A percentile compares a stretch with the other conserved stretches of the same genome.
phyloP scores from a whole-genome alignment of 2,329 filamentous ascomycete genomes.

The Fusarium nurragi region DNA sequence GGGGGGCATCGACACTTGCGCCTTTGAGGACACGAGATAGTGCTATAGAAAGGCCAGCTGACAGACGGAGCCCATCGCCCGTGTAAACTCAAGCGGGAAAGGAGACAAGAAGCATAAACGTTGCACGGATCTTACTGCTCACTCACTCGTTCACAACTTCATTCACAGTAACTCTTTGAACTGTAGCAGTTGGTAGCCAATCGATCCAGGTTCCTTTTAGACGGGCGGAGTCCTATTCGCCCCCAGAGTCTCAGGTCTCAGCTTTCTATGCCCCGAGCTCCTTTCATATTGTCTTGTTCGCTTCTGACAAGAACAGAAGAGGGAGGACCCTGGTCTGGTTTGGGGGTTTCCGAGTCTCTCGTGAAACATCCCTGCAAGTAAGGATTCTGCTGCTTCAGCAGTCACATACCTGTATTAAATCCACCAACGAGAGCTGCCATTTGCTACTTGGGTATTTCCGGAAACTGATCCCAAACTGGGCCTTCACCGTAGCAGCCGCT shows the following conservation, averaged over 20 bases:
- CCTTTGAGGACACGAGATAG: constrained; percentile 31
- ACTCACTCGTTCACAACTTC: neutral
- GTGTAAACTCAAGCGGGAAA: constrained; percentile 1
- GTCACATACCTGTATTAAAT: constrained; percentile 29
- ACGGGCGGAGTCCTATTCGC: constrained; percentile 14
- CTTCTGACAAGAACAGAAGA: neutral
- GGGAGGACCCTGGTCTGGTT: constrained; percentile 8
- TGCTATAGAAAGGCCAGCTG: constrained; percentile 27
- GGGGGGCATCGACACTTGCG: constrained; percentile 36
- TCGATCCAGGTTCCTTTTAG: constrained; percentile 6
- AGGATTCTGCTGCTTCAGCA: constrained; percentile 26
- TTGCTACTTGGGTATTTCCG: constrained; percentile 21
- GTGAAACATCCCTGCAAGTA: constrained; percentile 30
- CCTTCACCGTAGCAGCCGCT: constrained; percentile 28
- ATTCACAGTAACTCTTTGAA: constrained; percentile 5
- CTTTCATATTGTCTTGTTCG: constrained; percentile 17
- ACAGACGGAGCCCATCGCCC: neutral
- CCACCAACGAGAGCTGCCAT: constrained; percentile 36
- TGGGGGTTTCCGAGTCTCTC: constrained; percentile 6
- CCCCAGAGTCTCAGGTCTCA: constrained; percentile 36
- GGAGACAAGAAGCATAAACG: constrained; percentile 17
- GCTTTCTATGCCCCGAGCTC: constrained; percentile 8
- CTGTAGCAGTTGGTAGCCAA: constrained; percentile 7
- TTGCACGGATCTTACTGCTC: constrained; percentile 16
- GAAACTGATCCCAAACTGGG: constrained; percentile 37